phyloP scores from a whole-genome alignment of 1,284 basidiomycete genomes.

The Meira miltonrushii region DNA sequence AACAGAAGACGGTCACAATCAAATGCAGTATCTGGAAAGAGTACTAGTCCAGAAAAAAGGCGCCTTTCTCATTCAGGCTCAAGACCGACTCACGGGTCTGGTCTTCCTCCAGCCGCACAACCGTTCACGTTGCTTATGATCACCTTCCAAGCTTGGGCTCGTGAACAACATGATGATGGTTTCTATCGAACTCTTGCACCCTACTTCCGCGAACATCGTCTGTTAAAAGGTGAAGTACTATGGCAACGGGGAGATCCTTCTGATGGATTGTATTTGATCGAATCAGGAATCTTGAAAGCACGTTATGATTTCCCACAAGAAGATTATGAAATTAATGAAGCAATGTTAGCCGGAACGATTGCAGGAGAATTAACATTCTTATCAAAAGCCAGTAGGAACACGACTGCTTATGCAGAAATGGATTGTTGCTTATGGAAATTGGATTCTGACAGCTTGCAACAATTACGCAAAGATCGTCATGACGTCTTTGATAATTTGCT shows the following conservation, averaged over 20 bases:
- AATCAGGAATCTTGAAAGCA: constrained; percentile 47
- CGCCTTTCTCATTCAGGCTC: background rate
- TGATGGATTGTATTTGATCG: constrained; percentile 60
- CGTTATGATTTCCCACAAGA: constrained; percentile 48
- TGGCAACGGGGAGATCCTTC: constrained; percentile 72
- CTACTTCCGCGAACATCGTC: constrained; percentile 66
- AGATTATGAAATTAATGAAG: constrained; percentile 49
- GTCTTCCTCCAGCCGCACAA: constrained; percentile 17
- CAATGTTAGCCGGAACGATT: constrained; percentile 51
- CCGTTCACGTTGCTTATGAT: constrained; percentile 31
- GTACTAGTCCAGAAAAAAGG: background rate
- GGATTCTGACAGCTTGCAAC: constrained; percentile 21
- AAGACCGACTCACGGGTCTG: background rate
- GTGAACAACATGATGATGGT: constrained; percentile 53
- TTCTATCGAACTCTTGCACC: constrained; percentile 59
- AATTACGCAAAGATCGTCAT: constrained; percentile 22
- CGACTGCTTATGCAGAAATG: constrained; percentile 42
- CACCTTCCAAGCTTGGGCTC: constrained; percentile 36
- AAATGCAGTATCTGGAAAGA: background rate
- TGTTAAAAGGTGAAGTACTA: constrained; percentile 63
- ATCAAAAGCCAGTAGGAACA: constrained; percentile 36
- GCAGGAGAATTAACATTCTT: constrained; percentile 45
- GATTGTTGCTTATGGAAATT: constrained; percentile 45
- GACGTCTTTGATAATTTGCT: constrained; percentile 28
- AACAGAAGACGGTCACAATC: background rate